A percentile compares a stretch with the other conserved stretches of the same genome.
Evolutionary conservation across 768 basidiomycete genomes (phyloP).

Genomic region (Neoboletus brunneissimus): DNA sequence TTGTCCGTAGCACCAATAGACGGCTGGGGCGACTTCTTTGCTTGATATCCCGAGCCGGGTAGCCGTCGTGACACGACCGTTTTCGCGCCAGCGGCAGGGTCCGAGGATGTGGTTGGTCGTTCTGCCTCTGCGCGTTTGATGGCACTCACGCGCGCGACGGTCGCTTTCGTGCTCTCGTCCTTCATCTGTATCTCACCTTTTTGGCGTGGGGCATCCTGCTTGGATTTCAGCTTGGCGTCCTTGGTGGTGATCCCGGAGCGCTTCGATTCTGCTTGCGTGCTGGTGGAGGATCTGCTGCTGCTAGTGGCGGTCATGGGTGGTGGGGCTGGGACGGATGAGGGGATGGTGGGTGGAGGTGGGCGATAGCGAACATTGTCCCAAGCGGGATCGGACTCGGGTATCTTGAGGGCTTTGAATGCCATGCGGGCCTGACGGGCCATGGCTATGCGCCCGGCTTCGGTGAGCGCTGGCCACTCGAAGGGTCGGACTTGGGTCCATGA

Average conservation of each 20-base stretch:
- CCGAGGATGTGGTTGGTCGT: conserved; percentile 20
- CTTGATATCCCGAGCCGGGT: conserved; percentile 51
- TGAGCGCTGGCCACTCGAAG: conserved; percentile 54
- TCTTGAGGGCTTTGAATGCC: conserved; percentile 47
- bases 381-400: conserved; percentile 58
- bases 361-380: conserved; percentile 55
- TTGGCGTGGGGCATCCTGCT: conserved; percentile 19
- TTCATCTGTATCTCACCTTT: conserved; percentile 43
- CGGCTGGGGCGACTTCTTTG: conserved; percentile 32
- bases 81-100: conserved; percentile 14
- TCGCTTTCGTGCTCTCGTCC: conserved; percentile 31
- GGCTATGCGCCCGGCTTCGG: conserved; percentile 43
- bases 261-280: conserved; percentile 37
- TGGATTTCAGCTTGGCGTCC: conserved; percentile 43
- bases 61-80: conserved; percentile 30
- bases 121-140: conserved; percentile 28
- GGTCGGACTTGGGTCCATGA: conserved; percentile 73
- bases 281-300: conserved; percentile 23
- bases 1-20: conserved; percentile 20
- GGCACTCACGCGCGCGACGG: conserved; percentile 32
- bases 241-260: conserved; percentile 44
- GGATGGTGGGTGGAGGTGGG: conserved; percentile 10
- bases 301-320: conserved; percentile 18
- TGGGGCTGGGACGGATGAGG: conserved; percentile 12
- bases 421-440: conserved; percentile 53